These are phyloP conservation scores for Tulasnella sp. DNA, from an alignment of 768 basidiomycete genomes.

Conservation along the genomic window DNA sequence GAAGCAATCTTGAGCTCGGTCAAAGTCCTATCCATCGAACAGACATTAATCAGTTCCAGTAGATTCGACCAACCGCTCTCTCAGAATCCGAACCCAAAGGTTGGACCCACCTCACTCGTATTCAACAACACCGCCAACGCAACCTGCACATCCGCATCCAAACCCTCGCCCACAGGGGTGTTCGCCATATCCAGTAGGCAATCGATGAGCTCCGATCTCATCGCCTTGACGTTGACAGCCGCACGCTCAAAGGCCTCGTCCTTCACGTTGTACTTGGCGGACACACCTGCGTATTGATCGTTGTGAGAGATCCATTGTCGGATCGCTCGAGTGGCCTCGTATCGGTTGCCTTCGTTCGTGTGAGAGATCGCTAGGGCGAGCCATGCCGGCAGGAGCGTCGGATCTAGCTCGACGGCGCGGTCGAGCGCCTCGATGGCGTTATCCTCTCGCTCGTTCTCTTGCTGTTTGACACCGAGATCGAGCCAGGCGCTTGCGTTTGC, in stretches of 20 bases:
- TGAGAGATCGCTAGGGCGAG: conserved; percentile 83
- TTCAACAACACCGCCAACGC: conserved; percentile 85
- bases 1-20: conserved; percentile 91
- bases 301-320: conserved; percentile 71
- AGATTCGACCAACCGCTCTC: background rate
- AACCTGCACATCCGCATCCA: conserved; percentile 88
- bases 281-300: conserved; percentile 33
- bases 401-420: conserved; percentile 71
- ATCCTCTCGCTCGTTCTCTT: conserved; percentile 91
- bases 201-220: conserved; percentile 43
- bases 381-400: conserved; percentile 66
- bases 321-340: conserved; percentile 67
- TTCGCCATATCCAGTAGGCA: conserved; percentile 72
- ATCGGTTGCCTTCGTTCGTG: conserved; percentile 76
- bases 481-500: conserved; percentile 70
- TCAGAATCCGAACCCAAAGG: no score
- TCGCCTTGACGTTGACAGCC: conserved; percentile 30
- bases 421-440: conserved; percentile 79
- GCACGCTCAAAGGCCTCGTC: conserved; percentile 26
- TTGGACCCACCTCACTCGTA: conserved; percentile 59
- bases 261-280: conserved; percentile 25
- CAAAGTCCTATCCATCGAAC: conserved; percentile 53
- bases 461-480: conserved; percentile 89
- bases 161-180: conserved; percentile 33
- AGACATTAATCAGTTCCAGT: background rate